phyloP scores from a whole-genome alignment of 331 rosid genomes.

The Rosa hybrid region DNA sequence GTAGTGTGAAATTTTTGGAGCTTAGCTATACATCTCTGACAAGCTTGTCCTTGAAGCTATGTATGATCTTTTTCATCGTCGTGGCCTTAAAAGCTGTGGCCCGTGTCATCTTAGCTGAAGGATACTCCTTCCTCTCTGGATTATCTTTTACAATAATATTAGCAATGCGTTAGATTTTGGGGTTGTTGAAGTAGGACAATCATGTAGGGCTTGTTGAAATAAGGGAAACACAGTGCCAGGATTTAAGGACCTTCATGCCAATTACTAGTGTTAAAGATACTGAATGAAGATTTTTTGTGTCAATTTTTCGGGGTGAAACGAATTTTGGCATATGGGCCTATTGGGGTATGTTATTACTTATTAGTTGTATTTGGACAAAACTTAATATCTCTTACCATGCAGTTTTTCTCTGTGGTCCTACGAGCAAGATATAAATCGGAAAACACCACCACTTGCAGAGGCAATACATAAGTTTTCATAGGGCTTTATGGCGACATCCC shows the following conservation, averaged over 20 bases:
- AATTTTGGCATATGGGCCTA: neutral
- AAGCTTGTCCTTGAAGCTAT: neutral
- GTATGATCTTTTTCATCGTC: neutral
- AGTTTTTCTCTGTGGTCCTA: neutral
- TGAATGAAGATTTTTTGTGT: neutral
- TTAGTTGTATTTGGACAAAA: neutral
- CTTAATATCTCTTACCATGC: neutral
- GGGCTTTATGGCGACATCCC: neutral
- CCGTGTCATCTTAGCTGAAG: neutral
- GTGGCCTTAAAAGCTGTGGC: neutral
- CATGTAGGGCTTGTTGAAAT: neutral
- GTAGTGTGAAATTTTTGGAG: neutral
- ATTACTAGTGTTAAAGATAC: neutral
- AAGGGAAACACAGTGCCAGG: neutral
- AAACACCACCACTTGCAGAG: neutral
- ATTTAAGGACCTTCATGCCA: neutral
- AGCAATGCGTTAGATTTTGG: constrained; percentile 6
- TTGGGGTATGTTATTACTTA: neutral
- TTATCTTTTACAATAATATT: neutral
- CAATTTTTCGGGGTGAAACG: neutral
- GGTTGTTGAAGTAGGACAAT: neutral
- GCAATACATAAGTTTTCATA: neutral
- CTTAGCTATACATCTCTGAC: neutral
- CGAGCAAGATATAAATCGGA: neutral
- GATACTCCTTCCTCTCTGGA: neutral